A percentile compares a stretch with the other conserved stretches of the same genome.
These are phyloP conservation scores for Trametes cinnabarina DNA, from an alignment of 768 basidiomycete genomes.

Conservation along the genomic window DNA sequence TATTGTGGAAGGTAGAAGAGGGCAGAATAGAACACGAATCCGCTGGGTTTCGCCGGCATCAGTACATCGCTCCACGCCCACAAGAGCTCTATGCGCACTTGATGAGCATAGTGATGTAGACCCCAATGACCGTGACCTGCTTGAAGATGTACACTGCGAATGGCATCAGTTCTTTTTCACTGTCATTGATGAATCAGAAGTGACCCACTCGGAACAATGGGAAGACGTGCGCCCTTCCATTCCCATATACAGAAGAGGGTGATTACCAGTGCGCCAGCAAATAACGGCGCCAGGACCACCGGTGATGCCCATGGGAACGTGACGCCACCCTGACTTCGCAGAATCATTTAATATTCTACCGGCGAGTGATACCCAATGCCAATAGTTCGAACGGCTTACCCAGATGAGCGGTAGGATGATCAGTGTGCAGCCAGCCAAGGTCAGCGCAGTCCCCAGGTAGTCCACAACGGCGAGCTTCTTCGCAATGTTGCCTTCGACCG, in stretches of 20 bases:
- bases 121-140: conserved; percentile 61
- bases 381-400: conserved; percentile 36
- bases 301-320: conserved; percentile 73
- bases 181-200: background rate
- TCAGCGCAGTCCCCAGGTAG: conserved; percentile 57
- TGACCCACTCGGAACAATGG: conserved; percentile 66
- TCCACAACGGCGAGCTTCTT: conserved; percentile 68
- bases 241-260: conserved; percentile 68
- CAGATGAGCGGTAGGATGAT: conserved; percentile 72
- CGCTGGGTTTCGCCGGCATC: conserved; percentile 33
- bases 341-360: conserved; percentile 2
- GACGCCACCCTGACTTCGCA: conserved; percentile 55
- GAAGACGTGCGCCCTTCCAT: conserved; percentile 65
- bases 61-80: no score
- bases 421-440: conserved; percentile 58
- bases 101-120: conserved; percentile 68
- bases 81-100: conserved; percentile 39
- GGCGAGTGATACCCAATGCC: background rate
- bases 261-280: conserved; percentile 53
- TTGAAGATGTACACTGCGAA: conserved; percentile 68
- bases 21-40: conserved; percentile 60
- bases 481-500: conserved; percentile 59
- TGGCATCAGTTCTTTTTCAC: background rate
- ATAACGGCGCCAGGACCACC: conserved; percentile 41
- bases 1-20: conserved; percentile 74